Conservation (phyloP, 768 basidiomycete genomes). For the Leccinum pellstonianum region DNA sequence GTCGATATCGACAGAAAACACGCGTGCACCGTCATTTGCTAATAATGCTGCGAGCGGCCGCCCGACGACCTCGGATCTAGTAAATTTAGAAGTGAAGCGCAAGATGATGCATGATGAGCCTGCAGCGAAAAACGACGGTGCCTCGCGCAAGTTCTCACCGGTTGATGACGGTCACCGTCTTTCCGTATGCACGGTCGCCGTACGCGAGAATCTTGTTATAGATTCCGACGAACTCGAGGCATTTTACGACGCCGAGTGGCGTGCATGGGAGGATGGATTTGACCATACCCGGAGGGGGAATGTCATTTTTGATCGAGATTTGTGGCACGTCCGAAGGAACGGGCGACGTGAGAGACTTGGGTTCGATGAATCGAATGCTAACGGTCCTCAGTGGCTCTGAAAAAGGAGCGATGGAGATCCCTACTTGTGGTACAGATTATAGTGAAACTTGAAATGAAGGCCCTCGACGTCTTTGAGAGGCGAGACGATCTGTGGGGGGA, state of each 20-base stretch:
- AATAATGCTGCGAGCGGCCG: constrained; percentile 93
- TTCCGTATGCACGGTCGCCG: constrained; percentile 93
- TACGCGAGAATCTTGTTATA: constrained; percentile 92
- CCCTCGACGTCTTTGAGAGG: constrained; percentile 98
- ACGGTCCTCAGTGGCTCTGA: not conserved
- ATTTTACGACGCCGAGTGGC: constrained; percentile 94
- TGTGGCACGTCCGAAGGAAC: constrained; percentile 33
- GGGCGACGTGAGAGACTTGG: constrained; percentile 60
- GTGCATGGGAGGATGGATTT: constrained; percentile 98
- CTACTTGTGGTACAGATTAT: constrained; percentile 93
- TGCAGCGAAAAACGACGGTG: not conserved
- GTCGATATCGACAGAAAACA: constrained; percentile 94
- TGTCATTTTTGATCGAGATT: constrained; percentile 46
- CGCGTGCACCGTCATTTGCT: constrained; percentile 94
- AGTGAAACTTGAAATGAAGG: constrained; percentile 92
- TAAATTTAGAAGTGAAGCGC: not conserved
- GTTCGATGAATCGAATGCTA: constrained; percentile 92
- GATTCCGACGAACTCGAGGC: constrained; percentile 84
- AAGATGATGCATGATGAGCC: constrained; percentile 6
- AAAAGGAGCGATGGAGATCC: constrained; percentile 15
- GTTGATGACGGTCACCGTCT: constrained; percentile 92
- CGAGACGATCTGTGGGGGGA: constrained; percentile 68
- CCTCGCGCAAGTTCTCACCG: constrained; percentile 46
- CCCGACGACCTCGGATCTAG: constrained; percentile 94
- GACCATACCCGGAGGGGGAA: constrained; percentile 79